Percentiles rank a stretch among this genome's conserved stretches.
Conservation (phyloP, 345 rosid species). For the Salix viminalis region DNA sequence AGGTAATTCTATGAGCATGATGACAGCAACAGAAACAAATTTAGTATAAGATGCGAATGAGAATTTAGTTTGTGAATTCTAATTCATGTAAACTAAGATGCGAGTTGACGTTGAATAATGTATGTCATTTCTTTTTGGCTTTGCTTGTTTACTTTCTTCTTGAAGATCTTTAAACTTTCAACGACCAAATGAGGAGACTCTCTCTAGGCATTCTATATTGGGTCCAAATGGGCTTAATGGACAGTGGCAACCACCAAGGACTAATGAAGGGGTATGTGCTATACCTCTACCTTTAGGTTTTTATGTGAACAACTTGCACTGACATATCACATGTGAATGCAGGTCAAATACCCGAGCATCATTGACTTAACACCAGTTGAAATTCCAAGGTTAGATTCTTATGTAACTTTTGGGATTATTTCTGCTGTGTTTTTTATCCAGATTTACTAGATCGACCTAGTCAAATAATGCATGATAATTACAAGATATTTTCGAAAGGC, state of each 20-base stretch:
- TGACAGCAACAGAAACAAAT: not conserved
- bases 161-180: slow-evolving; percentile 60
- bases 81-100: slow-evolving; percentile 5
- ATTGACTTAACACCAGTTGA: slow-evolving; percentile 73
- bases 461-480: not conserved
- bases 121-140: not conserved
- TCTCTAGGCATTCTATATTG: slow-evolving; percentile 81
- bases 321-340: slow-evolving; percentile 19
- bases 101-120: not conserved
- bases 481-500: slow-evolving; percentile 9
- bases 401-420: slow-evolving; percentile 1
- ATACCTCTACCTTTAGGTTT: slow-evolving; percentile 7
- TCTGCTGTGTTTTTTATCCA: not conserved
- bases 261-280: slow-evolving; percentile 48
- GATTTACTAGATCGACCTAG: not conserved
- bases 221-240: slow-evolving; percentile 85
- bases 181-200: slow-evolving; percentile 75
- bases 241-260: slow-evolving; percentile 74
- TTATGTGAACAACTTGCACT: slow-evolving; percentile 12
- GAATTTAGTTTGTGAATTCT: not conserved
- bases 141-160: slow-evolving; percentile 14
- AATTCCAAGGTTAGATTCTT: slow-evolving; percentile 66
- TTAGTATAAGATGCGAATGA: not conserved
- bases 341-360: slow-evolving; percentile 82
- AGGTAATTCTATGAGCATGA: not conserved